Conservation (phyloP, 306 rosid genomes). For the Parietaria judaica region DNA sequence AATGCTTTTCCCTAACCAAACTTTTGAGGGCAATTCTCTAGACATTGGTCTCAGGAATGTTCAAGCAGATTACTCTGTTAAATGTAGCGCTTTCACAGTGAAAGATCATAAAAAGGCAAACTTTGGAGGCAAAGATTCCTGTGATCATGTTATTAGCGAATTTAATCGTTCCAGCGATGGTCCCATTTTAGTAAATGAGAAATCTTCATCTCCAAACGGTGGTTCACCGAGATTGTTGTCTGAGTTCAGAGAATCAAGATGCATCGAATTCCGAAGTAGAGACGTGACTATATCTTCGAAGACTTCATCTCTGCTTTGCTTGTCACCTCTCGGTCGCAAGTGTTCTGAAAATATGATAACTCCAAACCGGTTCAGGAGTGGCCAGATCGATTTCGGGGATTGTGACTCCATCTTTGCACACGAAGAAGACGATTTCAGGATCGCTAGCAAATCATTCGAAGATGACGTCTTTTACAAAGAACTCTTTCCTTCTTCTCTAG, state of each 20-base stretch:
- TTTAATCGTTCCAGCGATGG: constrained; percentile 40
- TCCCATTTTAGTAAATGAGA: constrained; percentile 41
- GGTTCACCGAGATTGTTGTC: constrained; percentile 25
- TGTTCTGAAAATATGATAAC: constrained; percentile 57
- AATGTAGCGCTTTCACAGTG: constrained; percentile 21
- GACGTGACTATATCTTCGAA: constrained; percentile 33
- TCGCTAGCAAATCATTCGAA: constrained; percentile 47
- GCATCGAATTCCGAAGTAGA: constrained; percentile 29
- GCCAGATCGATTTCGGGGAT: constrained; percentile 31
- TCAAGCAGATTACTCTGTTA: constrained; percentile 25
- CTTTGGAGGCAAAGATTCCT: constrained; percentile 47
- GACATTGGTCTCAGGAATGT: constrained; percentile 52
- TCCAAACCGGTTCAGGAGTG: constrained; percentile 30
- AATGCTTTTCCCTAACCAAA: constrained; percentile 61
- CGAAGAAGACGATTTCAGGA: constrained; percentile 36
- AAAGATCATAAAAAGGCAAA: constrained; percentile 88
- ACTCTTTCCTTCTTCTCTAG: constrained; percentile 59
- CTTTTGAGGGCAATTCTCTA: constrained; percentile 56
- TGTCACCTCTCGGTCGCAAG: constrained; percentile 92
- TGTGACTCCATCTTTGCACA: constrained; percentile 27
- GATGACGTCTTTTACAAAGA: constrained; percentile 48
- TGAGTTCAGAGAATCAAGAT: constrained; percentile 30
- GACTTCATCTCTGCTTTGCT: constrained; percentile 47
- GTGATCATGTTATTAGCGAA: constrained; percentile 18
- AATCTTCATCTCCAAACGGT: constrained; percentile 23